Conservation (phyloP, 2,329 filamentous ascomycete species). For the Ophiostoma sp. region DNA sequence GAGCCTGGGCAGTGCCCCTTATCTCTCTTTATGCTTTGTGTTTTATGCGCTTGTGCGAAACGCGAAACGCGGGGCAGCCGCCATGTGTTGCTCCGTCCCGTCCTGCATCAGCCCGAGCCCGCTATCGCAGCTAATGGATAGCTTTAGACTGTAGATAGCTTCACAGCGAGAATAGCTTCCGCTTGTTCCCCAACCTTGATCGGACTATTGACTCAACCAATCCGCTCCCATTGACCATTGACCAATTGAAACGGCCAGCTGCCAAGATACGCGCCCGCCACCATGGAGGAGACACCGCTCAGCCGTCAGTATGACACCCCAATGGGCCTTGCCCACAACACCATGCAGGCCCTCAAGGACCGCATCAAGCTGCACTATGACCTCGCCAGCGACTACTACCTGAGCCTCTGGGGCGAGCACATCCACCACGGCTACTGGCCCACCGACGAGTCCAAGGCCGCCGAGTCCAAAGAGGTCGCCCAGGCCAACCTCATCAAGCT, state of each 20-base stretch:
- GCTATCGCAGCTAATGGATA: neutral
- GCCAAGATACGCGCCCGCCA: neutral
- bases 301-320: constrained; percentile 45
- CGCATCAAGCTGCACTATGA: constrained; percentile 58
- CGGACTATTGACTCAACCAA: neutral
- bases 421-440: constrained; percentile 61
- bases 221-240: too few relatives aligned
- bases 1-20: neutral
- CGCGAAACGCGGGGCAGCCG: constrained; percentile 2
- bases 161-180: neutral
- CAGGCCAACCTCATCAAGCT: constrained; percentile 54
- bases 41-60: neutral
- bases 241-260: neutral
- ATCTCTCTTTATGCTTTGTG: neutral
- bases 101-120: neutral
- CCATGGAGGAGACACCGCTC: constrained; percentile 29
- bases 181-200: neutral
- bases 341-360: constrained; percentile 49
- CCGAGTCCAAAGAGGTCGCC: constrained; percentile 52
- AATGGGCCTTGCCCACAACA: constrained; percentile 42
- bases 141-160: neutral
- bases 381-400: constrained; percentile 57
- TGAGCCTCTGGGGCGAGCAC: constrained; percentile 58
- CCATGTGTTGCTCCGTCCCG: neutral
- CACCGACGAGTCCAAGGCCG: constrained; percentile 39